These are phyloP conservation scores for Globisporangium spinosum DNA, from an alignment of 352 stramenopile species.

Conservation along the genomic window DNA sequence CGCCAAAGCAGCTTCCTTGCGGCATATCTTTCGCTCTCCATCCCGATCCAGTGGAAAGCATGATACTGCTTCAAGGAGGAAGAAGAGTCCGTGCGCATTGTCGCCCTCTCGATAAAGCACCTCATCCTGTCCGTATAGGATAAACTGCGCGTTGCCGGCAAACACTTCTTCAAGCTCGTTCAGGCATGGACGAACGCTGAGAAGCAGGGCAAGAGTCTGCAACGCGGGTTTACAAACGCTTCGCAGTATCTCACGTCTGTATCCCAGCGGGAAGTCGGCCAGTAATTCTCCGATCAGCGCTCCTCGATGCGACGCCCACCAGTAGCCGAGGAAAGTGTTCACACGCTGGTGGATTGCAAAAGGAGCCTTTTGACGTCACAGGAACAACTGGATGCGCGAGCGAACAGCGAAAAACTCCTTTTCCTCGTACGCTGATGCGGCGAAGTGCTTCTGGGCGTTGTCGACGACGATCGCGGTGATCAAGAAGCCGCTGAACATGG, in stretches of 20 bases:
- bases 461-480: conserved; percentile 49
- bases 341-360: conserved; percentile 40
- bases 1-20: conserved; percentile 35
- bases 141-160: conserved; percentile 32
- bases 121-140: conserved; percentile 40
- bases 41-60: conserved; percentile 18
- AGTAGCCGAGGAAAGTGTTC: conserved; percentile 44
- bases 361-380: conserved; percentile 38
- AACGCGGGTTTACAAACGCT: conserved; percentile 35
- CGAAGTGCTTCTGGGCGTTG: conserved; percentile 51
- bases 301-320: conserved; percentile 43
- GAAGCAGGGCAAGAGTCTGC: conserved; percentile 29
- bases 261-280: conserved; percentile 27
- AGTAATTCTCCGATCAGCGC: conserved; percentile 38
- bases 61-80: conserved; percentile 25
- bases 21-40: conserved; percentile 20
- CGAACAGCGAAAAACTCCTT: conserved; percentile 44
- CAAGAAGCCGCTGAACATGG: conserved; percentile 52
- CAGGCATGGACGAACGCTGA: conserved; percentile 19
- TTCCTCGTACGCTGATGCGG: conserved; percentile 42
- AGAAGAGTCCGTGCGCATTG: conserved; percentile 32
- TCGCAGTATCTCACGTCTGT: conserved; percentile 34
- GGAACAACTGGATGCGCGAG: conserved; percentile 42
- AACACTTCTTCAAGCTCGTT: conserved; percentile 35
- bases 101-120: conserved; percentile 37